phyloP scores from a whole-genome alignment of 192 early-diverging fungal species.

The Podochytrium sp. region DNA sequence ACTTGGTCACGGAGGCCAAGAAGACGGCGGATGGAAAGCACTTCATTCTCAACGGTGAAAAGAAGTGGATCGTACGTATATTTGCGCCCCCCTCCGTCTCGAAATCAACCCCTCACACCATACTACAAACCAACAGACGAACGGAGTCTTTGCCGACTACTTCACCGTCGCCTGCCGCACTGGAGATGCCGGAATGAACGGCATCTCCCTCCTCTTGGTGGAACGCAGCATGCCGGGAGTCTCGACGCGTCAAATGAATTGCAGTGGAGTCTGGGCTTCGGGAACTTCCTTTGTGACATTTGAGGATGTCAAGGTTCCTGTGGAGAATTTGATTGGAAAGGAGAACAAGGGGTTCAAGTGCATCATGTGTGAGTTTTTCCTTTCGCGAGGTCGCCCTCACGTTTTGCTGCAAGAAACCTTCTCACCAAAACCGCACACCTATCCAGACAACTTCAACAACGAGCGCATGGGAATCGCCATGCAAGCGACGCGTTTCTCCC shows the following conservation, averaged over 20 bases:
- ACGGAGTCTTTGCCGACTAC: conserved; percentile 83
- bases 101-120: conserved; percentile 69
- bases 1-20: conserved; percentile 70
- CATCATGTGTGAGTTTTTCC: conserved; percentile 39
- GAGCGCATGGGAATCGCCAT: conserved; percentile 73
- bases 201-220: conserved; percentile 75
- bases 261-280: conserved; percentile 81
- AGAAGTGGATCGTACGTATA: conserved; percentile 53
- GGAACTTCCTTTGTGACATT: conserved; percentile 70
- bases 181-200: conserved; percentile 77
- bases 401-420: not conserved
- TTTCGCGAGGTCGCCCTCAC: not conserved
- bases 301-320: conserved; percentile 82
- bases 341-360: conserved; percentile 85
- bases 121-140: conserved; percentile 50
- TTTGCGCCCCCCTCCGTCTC: not conserved
- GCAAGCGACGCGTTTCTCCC: conserved; percentile 83
- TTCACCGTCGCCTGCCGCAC: conserved; percentile 85
- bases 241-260: conserved; percentile 80
- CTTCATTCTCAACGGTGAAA: conserved; percentile 80
- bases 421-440: conserved; percentile 29
- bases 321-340: conserved; percentile 81
- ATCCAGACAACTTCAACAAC: conserved; percentile 37
- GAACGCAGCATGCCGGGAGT: conserved; percentile 77
- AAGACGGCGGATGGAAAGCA: conserved; percentile 70